Evolutionary conservation across 805 yeast species (phyloP), one percentile per base, ranked within the genome.

Genomic region (Wickerhamomyces canadensis): DNA sequence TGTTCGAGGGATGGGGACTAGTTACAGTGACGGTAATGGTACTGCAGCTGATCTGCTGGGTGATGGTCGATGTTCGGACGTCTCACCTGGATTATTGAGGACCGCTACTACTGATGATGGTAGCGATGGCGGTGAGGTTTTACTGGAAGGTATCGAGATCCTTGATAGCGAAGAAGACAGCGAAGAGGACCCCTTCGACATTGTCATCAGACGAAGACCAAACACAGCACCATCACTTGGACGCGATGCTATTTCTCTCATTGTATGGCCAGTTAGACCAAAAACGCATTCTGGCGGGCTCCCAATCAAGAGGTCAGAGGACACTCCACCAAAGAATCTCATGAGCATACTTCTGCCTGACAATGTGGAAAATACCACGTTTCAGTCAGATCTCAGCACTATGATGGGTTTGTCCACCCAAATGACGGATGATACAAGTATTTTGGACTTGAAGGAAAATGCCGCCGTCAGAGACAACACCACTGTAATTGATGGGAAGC

Each of bases 131-230:
- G 34, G 26, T 17, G 24, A 36, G 3, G 41, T 35, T 5, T 35
- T 31, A 15, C 8, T 44, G 17, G 33, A 39, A 21, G 42, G 36
- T 4, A 21, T 40, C 6, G 51, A 45, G 37, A 34, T 51, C 7
- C 13, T 41, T 30, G 56, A 46, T 31, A 44, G 52, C 1, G 54
- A 48, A 24, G 51, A 43, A 8, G 54, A 49, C n/a, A 35, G 31
- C 3, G 33, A 30, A 9, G 36, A 35, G 21, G 48, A 49, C 21
- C 51, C 48, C 4, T 42, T 49, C 30, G 27, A 18, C n/a, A 27
- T 7, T 7, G 33, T 42, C 13, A 6, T 25, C 4, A 14, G 35
- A n/a, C 35, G 32, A 25, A 30, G 40, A 31, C 18, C 42, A 4
- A n/a, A 6, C 3, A 34, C 41, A 8, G 33, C 10, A 4, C 27